Conservation (phyloP, 202 grass and related monocot genomes). For the Zizania palustris region DNA sequence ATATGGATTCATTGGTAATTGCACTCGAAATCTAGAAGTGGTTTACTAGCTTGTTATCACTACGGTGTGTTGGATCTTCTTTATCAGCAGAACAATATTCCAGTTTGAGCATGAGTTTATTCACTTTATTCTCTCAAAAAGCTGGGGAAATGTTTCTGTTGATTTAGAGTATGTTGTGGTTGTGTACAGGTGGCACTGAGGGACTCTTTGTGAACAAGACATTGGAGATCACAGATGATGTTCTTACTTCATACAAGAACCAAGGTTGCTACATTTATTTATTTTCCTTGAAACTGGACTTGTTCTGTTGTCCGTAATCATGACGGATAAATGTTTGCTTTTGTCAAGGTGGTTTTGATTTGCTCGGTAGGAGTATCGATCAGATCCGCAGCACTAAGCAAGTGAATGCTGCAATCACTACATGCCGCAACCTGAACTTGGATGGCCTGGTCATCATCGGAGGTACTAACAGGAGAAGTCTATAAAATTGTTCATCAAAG, state of each 20-base stretch:
- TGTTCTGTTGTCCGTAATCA: neutral
- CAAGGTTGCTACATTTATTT: slow-evolving; percentile 55
- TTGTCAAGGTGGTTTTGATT: slow-evolving; percentile 82
- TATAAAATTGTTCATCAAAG: neutral
- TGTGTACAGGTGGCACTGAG: slow-evolving; percentile 72
- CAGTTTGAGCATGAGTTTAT: neutral
- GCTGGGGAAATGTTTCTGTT: neutral
- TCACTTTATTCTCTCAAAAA: neutral
- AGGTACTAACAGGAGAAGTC: slow-evolving; percentile 47
- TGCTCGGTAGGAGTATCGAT: slow-evolving; percentile 88
- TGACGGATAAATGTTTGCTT: slow-evolving; percentile 4
- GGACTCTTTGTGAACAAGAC: slow-evolving; percentile 88
- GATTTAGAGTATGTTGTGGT: neutral
- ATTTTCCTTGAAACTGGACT: neutral
- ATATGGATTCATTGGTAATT: slow-evolving; percentile 81
- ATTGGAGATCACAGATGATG: slow-evolving; percentile 71
- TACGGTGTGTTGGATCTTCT: neutral
- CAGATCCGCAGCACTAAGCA: slow-evolving; percentile 80
- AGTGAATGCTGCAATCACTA: slow-evolving; percentile 71
- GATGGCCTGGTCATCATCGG: slow-evolving; percentile 92
- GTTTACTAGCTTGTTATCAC: neutral
- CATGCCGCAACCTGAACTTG: slow-evolving; percentile 70
- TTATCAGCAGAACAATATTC: neutral
- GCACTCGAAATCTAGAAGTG: neutral
- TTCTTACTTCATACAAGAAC: slow-evolving; percentile 92